phyloP scores from a whole-genome alignment of 768 basidiomycete genomes.

The Suillus sp. region DNA sequence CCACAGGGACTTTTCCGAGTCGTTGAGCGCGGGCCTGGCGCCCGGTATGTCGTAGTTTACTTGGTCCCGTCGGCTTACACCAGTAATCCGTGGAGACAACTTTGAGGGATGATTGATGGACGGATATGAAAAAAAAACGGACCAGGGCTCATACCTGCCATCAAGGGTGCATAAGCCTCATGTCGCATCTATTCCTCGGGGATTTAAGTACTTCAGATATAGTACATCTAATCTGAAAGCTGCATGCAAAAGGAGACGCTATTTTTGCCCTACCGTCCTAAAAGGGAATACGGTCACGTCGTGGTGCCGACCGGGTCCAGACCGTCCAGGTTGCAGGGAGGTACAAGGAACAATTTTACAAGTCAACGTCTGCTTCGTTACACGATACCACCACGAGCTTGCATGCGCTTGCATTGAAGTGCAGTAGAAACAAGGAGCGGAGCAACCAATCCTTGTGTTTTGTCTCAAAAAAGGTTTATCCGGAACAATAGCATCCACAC shows the following conservation, averaged over 20 bases:
- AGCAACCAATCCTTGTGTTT: not conserved
- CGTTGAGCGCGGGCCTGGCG: not conserved
- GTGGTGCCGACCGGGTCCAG: not conserved
- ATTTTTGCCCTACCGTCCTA: too few species aligned
- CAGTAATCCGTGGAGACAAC: not conserved
- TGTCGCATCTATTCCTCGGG: not conserved
- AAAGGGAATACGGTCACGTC: not conserved
- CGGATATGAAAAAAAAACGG: not conserved
- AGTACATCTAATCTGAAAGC: not conserved
- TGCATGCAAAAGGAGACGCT: too few species aligned
- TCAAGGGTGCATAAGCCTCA: not conserved
- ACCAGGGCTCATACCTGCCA: not conserved
- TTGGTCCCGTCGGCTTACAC: not conserved
- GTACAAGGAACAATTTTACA: not conserved
- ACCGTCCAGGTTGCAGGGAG: not conserved
- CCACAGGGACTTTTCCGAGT: not conserved
- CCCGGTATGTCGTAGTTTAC: not conserved
- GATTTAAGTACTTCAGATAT: not conserved
- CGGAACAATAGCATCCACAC: constrained; percentile 17
- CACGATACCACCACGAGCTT: not conserved
- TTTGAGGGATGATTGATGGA: not conserved
- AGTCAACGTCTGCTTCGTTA: not conserved
- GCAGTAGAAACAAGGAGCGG: not conserved
- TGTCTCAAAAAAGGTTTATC: constrained; percentile 4
- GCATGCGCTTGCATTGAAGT: not conserved